A percentile compares a stretch with the other conserved stretches of the same genome.
Conservation (phyloP, 2,329 filamentous ascomycete species). For the Knufia fluminis region DNA sequence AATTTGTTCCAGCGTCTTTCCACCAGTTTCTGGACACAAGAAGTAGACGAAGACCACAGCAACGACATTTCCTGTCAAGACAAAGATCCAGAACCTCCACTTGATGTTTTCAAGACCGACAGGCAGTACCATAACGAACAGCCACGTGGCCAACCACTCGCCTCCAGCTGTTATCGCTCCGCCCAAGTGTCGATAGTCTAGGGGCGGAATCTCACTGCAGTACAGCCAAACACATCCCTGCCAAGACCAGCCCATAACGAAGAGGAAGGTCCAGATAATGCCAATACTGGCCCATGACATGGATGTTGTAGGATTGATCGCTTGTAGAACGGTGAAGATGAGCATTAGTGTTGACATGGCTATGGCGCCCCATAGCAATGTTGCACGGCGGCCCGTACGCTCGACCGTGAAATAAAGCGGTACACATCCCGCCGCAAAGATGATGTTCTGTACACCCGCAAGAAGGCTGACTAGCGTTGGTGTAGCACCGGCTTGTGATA, state of each 20-base stretch:
- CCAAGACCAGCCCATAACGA: constrained; percentile 16
- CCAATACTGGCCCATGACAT: constrained; percentile 14
- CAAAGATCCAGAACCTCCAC: constrained; percentile 1
- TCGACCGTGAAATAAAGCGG: constrained; percentile 18
- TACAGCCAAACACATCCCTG: constrained; percentile 6
- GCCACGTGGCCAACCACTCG: constrained; percentile 15
- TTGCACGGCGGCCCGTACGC: constrained; percentile 12
- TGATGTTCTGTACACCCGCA: constrained; percentile 14
- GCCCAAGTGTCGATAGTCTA: neutral
- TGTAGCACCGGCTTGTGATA: constrained; percentile 10
- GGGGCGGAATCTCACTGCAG: neutral
- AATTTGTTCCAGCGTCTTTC: constrained; percentile 16
- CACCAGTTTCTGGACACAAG: constrained; percentile 18
- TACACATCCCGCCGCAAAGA: constrained; percentile 15
- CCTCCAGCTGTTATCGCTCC: neutral
- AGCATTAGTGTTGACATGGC: constrained; percentile 13
- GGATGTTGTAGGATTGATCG: constrained; percentile 9
- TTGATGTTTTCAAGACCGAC: constrained; percentile 15
- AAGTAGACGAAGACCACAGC: constrained; percentile 16
- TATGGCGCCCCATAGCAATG: constrained; percentile 13
- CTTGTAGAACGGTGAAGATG: constrained; percentile 15
- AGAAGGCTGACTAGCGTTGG: constrained; percentile 13
- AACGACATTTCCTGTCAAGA: constrained; percentile 11
- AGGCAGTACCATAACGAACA: constrained; percentile 15
- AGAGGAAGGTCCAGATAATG: constrained; percentile 12